Evolutionary conservation across 805 yeast genomes (phyloP).

Genomic region (Naumovozyma baii): DNA sequence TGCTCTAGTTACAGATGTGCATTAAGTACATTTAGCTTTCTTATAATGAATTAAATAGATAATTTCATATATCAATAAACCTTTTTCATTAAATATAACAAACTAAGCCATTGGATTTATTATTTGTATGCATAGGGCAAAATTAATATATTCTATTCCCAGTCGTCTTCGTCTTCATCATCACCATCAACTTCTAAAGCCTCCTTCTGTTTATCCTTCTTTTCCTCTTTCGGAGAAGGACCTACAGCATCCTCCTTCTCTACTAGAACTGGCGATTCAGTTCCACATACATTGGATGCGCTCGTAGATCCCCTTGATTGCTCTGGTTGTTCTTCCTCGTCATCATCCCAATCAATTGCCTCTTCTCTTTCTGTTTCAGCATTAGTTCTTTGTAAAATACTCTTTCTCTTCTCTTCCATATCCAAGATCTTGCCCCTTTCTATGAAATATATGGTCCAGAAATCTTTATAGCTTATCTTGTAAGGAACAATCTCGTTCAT

Average conservation of each 20-base stretch:
- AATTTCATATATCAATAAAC: not conserved
- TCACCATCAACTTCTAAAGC: not conserved
- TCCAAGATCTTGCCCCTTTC: constrained; percentile 43
- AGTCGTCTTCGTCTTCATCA: constrained; percentile 45
- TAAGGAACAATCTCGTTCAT: constrained; percentile 63
- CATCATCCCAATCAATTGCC: constrained; percentile 32
- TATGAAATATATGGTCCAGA: constrained; percentile 68
- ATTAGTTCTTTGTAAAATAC: constrained; percentile 39
- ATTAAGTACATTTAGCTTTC: not conserved
- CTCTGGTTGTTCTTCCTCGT: constrained; percentile 23
- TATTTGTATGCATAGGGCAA: not conserved
- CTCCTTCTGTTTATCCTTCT: not conserved
- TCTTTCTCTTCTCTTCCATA: constrained; percentile 59
- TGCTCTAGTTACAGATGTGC: too few relatives aligned
- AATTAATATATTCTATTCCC: constrained; percentile 36
- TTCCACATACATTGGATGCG: constrained; percentile 1
- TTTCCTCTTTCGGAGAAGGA: not conserved
- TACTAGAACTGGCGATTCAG: constrained; percentile 11
- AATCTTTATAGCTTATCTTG: constrained; percentile 44
- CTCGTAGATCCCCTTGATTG: not conserved
- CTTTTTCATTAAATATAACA: too few relatives aligned
- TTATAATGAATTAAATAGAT: too few relatives aligned
- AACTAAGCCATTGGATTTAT: too few relatives aligned
- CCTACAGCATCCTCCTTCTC: constrained; percentile 10
- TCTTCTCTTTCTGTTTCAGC: constrained; percentile 21